Evolutionary conservation across 192 early-diverging fungal genomes (phyloP).

Genomic region (Coemansia reversa): DNA sequence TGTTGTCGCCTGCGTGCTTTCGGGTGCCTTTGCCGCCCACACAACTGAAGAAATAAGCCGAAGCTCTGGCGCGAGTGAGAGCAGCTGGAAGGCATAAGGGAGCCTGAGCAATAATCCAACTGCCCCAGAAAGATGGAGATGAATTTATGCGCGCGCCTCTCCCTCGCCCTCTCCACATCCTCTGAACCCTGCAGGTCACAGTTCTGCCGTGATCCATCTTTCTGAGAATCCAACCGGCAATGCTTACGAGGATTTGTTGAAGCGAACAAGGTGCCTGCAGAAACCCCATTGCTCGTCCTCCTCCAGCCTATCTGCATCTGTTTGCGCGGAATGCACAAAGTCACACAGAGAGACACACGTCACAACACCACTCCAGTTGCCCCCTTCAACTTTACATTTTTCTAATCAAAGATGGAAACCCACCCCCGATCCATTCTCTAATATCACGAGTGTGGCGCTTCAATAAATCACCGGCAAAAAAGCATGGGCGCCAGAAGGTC

Average conservation of each 20-base stretch:
- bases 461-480: not conserved
- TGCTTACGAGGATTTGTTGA: no score
- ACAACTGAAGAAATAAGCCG: not conserved
- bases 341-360: no score
- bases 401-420: not conserved
- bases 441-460: not conserved
- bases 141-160: not conserved
- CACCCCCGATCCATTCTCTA: not conserved
- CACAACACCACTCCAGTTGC: no score
- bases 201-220: no score
- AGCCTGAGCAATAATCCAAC: not conserved
- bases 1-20: not conserved
- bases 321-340: no score
- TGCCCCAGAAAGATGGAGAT: not conserved
- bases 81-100: not conserved
- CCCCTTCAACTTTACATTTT: no score
- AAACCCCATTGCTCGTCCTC: no score
- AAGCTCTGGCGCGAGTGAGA: not conserved
- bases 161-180: no score
- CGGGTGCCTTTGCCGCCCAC: not conserved
- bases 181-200: no score
- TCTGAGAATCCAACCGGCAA: no score
- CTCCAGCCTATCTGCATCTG: no score
- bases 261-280: no score
- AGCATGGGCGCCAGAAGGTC: not conserved